These are phyloP conservation scores for Lotus japonicus DNA, from an alignment of 306 rosid species.

Conservation along the genomic window DNA sequence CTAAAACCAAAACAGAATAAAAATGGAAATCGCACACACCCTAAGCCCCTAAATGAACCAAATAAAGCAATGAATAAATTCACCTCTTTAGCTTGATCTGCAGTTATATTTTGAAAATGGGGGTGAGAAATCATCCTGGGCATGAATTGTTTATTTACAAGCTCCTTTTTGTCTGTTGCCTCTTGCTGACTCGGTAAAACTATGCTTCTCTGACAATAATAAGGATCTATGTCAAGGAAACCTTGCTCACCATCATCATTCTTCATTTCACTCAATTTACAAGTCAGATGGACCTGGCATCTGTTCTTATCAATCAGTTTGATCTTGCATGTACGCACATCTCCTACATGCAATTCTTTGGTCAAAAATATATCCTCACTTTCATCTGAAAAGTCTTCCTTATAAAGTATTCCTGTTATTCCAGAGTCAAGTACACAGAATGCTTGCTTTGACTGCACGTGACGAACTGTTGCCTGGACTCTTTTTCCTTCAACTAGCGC, in stretches of 20 bases:
- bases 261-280: conserved; percentile 41
- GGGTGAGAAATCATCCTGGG: conserved; percentile 36
- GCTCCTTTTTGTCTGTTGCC: conserved; percentile 6
- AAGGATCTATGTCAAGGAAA: conserved; percentile 33
- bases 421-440: conserved; percentile 37
- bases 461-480: conserved; percentile 38
- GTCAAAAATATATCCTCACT: conserved; percentile 28
- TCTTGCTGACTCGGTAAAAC: conserved; percentile 3
- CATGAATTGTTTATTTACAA: conserved; percentile 21
- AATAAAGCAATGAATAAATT: conserved; percentile 9
- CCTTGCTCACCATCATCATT: conserved; percentile 9
- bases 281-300: conserved; percentile 36
- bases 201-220: conserved; percentile 25
- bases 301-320: conserved; percentile 30
- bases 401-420: conserved; percentile 29
- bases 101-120: conserved; percentile 34
- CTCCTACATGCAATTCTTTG: conserved; percentile 28
- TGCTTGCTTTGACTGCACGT: conserved; percentile 31
- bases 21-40: too few relatives aligned
- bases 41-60: not conserved
- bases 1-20: too few relatives aligned
- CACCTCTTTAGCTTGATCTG: conserved; percentile 36
- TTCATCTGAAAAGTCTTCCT: conserved; percentile 40
- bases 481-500: conserved; percentile 31
- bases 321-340: conserved; percentile 34